Evolutionary conservation across 208 protist species (phyloP).

Genomic region (Crithidia fasciculata): DNA sequence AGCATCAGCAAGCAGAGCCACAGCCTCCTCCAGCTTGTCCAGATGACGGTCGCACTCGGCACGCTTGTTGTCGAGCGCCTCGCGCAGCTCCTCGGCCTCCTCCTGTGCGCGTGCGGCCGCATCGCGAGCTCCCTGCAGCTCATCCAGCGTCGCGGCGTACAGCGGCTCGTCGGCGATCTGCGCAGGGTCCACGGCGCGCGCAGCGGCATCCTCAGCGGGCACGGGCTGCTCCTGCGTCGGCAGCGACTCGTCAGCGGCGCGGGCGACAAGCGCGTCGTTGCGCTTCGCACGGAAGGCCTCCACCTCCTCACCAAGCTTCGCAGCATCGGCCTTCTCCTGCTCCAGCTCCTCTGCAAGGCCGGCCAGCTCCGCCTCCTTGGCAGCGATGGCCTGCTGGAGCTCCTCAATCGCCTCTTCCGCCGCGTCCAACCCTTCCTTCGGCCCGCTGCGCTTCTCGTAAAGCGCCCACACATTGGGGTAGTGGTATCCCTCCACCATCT

Average conservation of each 20-base stretch:
- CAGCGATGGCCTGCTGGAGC: no score
- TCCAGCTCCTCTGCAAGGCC: conserved; percentile 6
- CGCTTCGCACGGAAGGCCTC: conserved; percentile 30
- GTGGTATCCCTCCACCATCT: no score
- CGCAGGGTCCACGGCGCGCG: conserved; percentile 15
- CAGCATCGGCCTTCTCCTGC: neutral
- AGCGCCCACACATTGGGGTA: no score
- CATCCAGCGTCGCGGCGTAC: conserved; percentile 30
- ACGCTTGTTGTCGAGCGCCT: conserved; percentile 5
- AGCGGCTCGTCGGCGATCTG: conserved; percentile 27
- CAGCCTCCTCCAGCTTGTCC: conserved; percentile 27
- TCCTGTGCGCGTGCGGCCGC: neutral
- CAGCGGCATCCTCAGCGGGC: conserved; percentile 22
- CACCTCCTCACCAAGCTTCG: conserved; percentile 4
- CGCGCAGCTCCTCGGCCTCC: conserved; percentile 1
- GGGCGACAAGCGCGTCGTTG: conserved; percentile 37
- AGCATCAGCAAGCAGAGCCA: conserved; percentile 31
- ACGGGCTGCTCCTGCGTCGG: conserved; percentile 17
- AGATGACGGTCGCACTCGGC: conserved; percentile 10
- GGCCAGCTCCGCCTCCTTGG: conserved; percentile 8
- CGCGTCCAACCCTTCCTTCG: no score
- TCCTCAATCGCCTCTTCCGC: neutral
- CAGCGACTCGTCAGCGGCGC: conserved; percentile 38
- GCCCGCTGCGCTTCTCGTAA: no score
- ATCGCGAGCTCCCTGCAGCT: conserved; percentile 5